A percentile compares a stretch with the other conserved stretches of the same genome.
Conservation (phyloP, 148 eudicot genomes). For the Rhododendron ferrugineum region DNA sequence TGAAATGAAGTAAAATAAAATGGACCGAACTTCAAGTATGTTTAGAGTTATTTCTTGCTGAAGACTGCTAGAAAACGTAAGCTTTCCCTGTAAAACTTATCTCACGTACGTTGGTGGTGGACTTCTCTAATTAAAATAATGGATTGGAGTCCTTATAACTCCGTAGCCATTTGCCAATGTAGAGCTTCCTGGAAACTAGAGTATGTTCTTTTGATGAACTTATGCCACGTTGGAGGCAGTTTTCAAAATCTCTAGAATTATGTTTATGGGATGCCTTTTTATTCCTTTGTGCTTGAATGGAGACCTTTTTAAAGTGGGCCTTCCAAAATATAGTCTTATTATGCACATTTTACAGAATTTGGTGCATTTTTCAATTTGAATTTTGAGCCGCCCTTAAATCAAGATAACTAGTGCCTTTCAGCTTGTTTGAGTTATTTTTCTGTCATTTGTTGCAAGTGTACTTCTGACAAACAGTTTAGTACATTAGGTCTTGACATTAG, state of each 20-base stretch:
- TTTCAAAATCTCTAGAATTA: background rate
- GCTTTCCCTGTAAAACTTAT: background rate
- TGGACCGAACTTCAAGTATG: background rate
- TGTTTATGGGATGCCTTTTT: background rate
- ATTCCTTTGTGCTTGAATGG: background rate
- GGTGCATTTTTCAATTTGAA: background rate
- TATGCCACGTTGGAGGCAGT: background rate
- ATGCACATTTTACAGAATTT: too few species aligned
- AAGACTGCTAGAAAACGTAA: background rate
- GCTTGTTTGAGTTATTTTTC: background rate
- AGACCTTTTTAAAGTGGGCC: background rate
- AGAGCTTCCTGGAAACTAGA: background rate
- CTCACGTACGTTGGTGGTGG: background rate
- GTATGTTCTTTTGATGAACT: too few species aligned
- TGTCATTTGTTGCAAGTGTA: background rate
- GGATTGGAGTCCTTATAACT: background rate
- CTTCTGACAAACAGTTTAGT: background rate
- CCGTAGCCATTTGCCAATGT: background rate
- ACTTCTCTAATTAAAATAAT: background rate
- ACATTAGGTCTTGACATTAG: too few species aligned
- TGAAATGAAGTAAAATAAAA: background rate
- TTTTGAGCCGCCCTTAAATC: background rate
- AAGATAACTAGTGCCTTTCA: background rate
- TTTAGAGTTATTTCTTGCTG: background rate
- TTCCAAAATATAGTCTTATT: background rate